Base-by-base conservation (phyloP, 139 green algal genomes). In the Haematococcus lacustris region DNA sequence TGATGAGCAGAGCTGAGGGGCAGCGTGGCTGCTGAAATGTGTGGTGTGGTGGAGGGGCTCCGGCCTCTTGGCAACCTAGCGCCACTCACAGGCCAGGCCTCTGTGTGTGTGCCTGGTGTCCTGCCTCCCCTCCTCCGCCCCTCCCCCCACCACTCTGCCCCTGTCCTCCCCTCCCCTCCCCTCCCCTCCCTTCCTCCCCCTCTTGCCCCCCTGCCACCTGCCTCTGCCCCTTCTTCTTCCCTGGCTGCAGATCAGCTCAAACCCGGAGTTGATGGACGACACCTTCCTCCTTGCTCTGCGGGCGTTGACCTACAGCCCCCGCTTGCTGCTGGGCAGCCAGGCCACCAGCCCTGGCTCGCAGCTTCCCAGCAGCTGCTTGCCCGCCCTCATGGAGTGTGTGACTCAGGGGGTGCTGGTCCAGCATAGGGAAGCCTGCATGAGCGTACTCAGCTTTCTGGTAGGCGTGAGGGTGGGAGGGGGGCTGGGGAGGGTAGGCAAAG, bases 251-350 rank as follows among this genome's bases (percentile, higher is more conserved):
- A 71, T 92, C 30, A 73, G 66, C 7, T 62, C 77, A 1, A 57
- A 71, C 1, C 90, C 90, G 32, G 90, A 95, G 41, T 30, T 96
- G 37, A 81, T 87, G 0, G 90, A 95, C 76, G 90, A 96, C 81
- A 88, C 83, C 9, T 94, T 92, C 80, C 73, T 94, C 71, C 87
- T 96, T 62, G 89, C 81, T 0, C 71, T 72, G 5, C 77, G 90
- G 4, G 83, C 81, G 35, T 73, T 91, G 51, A 73, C 38, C 40
- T 93, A 89, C 76, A 70, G 73, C 3, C 80, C 87, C 0, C 73
- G 81, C 35, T 68, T 94, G 60, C 53, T 92, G 59, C 68, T 89
- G 40, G 26, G 51, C 68, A 2, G 41, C 38, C 67, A 73, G 35
- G 78, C 76, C 40, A 30, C 33, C 32, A 6, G 41, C 39, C 25